phyloP scores from a whole-genome alignment of 2,329 filamentous ascomycete genomes.

The Ophiocordyceps camponoti-leonardi region DNA sequence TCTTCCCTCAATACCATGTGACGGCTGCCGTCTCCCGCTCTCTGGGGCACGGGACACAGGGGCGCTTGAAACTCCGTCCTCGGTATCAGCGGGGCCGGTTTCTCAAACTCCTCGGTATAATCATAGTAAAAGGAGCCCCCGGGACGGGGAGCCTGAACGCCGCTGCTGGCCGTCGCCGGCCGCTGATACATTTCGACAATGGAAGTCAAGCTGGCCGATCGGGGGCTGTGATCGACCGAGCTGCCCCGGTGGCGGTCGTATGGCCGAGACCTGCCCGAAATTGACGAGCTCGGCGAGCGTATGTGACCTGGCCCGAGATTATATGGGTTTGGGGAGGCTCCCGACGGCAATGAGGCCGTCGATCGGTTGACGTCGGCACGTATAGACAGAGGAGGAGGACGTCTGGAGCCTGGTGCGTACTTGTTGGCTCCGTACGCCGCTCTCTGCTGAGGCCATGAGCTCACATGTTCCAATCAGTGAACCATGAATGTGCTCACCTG shows the following conservation, averaged over 20 bases:
- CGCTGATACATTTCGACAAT: conserved; percentile 29
- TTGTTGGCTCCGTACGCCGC: conserved; percentile 25
- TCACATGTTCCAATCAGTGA: neutral
- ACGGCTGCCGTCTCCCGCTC: conserved; percentile 7
- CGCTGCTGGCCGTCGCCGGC: conserved; percentile 9
- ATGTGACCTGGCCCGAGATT: conserved; percentile 9
- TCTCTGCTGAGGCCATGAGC: conserved; percentile 17
- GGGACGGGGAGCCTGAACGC: conserved; percentile 11
- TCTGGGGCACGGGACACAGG: conserved; percentile 14
- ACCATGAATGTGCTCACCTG: conserved; percentile 18
- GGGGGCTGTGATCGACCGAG: conserved; percentile 19
- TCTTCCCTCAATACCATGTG: conserved; percentile 12
- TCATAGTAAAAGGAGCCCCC: conserved; percentile 30
- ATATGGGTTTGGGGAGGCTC: conserved; percentile 10
- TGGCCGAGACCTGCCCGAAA: conserved; percentile 9
- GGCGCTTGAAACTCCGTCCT: conserved; percentile 6
- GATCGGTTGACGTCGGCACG: conserved; percentile 23
- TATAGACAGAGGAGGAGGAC: conserved; percentile 19
- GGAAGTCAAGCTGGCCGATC: conserved; percentile 31
- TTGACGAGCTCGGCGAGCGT: conserved; percentile 19
- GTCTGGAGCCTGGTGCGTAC: conserved; percentile 17
- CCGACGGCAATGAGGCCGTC: conserved; percentile 19
- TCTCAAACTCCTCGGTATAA: conserved; percentile 33
- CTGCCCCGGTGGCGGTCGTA: conserved; percentile 15
- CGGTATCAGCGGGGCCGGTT: conserved; percentile 6